Evolutionary conservation across 1,284 basidiomycete species (phyloP).

Genomic region (Cryptococcus sp.): DNA sequence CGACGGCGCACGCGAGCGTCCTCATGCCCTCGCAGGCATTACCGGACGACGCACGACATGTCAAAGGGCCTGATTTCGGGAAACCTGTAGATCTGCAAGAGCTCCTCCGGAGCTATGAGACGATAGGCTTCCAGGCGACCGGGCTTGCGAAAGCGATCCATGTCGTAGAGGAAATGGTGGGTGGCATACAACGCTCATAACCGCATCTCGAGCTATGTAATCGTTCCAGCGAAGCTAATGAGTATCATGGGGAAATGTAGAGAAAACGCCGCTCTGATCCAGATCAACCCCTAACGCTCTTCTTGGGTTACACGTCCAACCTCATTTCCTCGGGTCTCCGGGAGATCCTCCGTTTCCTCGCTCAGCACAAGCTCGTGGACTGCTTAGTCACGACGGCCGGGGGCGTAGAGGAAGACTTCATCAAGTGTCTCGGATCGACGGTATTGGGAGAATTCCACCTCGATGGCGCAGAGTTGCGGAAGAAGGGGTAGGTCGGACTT

Average conservation of each 20-base stretch:
- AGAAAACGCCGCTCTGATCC: slow-evolving; percentile 42
- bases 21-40: slow-evolving; percentile 76
- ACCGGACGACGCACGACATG: slow-evolving; percentile 69
- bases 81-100: slow-evolving; percentile 66
- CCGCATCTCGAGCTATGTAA: not conserved
- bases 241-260: slow-evolving; percentile 19
- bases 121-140: slow-evolving; percentile 94
- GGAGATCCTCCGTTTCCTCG: slow-evolving; percentile 89
- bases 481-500: slow-evolving; percentile 61
- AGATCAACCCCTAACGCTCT: slow-evolving; percentile 64
- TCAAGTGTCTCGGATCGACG: slow-evolving; percentile 96
- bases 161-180: slow-evolving; percentile 53
- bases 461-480: slow-evolving; percentile 83
- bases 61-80: slow-evolving; percentile 87
- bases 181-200: slow-evolving; percentile 23
- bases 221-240: too few species aligned
- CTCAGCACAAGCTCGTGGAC: slow-evolving; percentile 87
- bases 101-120: slow-evolving; percentile 77
- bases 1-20: slow-evolving; percentile 62
- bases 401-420: slow-evolving; percentile 98
- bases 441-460: slow-evolving; percentile 93
- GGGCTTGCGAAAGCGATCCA: slow-evolving; percentile 81
- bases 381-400: slow-evolving; percentile 96
- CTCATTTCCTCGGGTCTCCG: slow-evolving; percentile 96
- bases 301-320: slow-evolving; percentile 98